Base-by-base conservation (phyloP, 352 stramenopile genomes). In the Pythium periplocum region DNA sequence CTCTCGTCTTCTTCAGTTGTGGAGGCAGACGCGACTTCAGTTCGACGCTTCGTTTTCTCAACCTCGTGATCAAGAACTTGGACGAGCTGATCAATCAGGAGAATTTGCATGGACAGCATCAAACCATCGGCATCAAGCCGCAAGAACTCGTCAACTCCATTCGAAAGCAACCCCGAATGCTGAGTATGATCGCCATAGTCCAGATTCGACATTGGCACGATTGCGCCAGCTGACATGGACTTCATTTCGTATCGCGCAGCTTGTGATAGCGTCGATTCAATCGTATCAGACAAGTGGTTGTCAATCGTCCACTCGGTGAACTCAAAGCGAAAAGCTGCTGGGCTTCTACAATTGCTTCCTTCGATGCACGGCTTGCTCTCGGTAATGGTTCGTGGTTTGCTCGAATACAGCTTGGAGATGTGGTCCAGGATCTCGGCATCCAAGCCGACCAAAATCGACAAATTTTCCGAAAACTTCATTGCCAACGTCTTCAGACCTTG, bases 221-320 rank as follows among this genome's bases (percentile, higher is more conserved):
- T 45, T 62, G 81, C 10, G 59, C 79, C n/a, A 60, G 51, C 38
- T 68, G n/a, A 42, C 78, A 93, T 90, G 0, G 83, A 86, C 9
- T 57, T 60, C 68, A 91, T 77, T 55, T 93, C 82, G 45, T 78
- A 91, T 2, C 81, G 78, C 48, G 84, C 73, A 39, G 69, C 66
- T 48, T 94, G 83, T 2, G 57, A 58, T 40, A 83, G 50, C n/a
- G 87, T 90, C 9, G 73, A 78, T 39, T 87, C 59, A 6, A 88
- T 73, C 4, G 78, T 72, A 48, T 93, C 79, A 47, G 78, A 68
- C 48, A 90, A 56, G 35, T 77, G 57, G 2, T 75, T 74, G 61
- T 93, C 81, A 30, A 90, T 83, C 33, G 78, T 71, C 83, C 85
- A 92, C 59, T 95, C 85, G 6, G 83, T 69, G 32, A 90, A 95